phyloP scores from a whole-genome alignment of 148 eudicot species.

The Fallopia convolvulus region DNA sequence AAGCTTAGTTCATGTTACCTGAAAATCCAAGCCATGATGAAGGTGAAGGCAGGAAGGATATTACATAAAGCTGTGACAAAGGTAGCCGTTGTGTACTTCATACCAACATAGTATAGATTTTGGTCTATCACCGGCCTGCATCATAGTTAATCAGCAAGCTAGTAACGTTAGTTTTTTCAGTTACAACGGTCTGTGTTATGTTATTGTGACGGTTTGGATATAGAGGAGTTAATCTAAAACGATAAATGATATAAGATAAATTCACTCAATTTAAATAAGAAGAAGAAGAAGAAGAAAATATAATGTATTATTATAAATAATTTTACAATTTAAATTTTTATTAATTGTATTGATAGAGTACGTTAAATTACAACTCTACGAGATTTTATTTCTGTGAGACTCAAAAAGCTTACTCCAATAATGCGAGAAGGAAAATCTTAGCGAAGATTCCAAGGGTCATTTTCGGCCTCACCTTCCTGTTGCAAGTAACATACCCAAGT shows the following conservation, averaged over 20 bases:
- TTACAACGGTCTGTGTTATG: background rate
- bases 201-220: too few species aligned
- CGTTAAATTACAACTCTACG: too few species aligned
- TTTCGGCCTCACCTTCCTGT: conserved; percentile 70
- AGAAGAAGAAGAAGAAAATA: too few species aligned
- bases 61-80: conserved; percentile 60
- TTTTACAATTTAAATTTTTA: too few species aligned
- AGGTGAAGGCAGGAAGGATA: conserved; percentile 68
- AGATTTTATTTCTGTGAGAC: background rate
- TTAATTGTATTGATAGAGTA: too few species aligned
- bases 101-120: conserved; percentile 64
- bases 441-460: conserved; percentile 54
- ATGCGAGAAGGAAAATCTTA: conserved; percentile 56
- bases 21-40: conserved; percentile 68
- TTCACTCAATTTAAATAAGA: too few species aligned
- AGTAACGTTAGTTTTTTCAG: background rate
- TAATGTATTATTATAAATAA: too few species aligned
- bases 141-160: background rate
- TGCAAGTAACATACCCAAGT: conserved; percentile 5
- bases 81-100: conserved; percentile 71
- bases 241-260: too few species aligned
- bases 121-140: conserved; percentile 82
- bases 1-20: conserved; percentile 28
- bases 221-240: too few species aligned
- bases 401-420: conserved; percentile 49